A percentile compares a stretch with the other conserved stretches of the same genome.
Evolutionary conservation across 495 filamentous ascomycete genomes (phyloP).

Genomic region (Xylaria castorea): DNA sequence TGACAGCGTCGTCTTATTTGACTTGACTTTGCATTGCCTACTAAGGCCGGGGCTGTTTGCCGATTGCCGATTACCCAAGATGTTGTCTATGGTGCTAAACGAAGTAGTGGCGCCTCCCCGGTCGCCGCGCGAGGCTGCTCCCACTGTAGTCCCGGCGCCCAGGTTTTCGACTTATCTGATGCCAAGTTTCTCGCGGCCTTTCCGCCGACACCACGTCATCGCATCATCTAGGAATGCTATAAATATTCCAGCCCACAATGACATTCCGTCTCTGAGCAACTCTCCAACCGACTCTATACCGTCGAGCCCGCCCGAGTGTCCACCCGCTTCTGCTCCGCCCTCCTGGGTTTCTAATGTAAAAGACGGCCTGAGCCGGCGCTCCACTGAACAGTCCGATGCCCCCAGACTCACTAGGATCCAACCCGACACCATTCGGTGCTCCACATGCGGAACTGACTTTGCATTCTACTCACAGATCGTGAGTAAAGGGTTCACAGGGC

Average conservation of each 20-base stretch:
- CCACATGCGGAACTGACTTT: constrained; percentile 74
- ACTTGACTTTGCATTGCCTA: neutral
- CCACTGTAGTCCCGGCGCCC: constrained; percentile 26
- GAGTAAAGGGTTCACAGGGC: constrained; percentile 89
- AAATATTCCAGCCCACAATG: constrained; percentile 21
- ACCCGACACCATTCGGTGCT: constrained; percentile 69
- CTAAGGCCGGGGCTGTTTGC: neutral
- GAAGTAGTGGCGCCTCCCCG: constrained; percentile 27
- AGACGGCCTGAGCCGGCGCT: constrained; percentile 21
- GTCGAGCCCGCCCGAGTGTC: constrained; percentile 30
- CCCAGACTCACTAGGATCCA: constrained; percentile 42
- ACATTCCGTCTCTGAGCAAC: constrained; percentile 39
- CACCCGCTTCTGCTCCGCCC: constrained; percentile 24
- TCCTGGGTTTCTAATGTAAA: constrained; percentile 29
- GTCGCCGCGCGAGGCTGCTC: constrained; percentile 23
- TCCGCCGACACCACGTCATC: constrained; percentile 46
- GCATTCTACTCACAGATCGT: constrained; percentile 81
- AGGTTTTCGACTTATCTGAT: constrained; percentile 56
- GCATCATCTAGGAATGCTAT: constrained; percentile 3
- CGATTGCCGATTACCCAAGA: neutral
- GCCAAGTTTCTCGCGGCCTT: constrained; percentile 52
- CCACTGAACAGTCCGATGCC: constrained; percentile 17
- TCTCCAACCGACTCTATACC: constrained; percentile 42
- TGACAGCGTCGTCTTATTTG: neutral
- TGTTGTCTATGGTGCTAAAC: constrained; percentile 25